Evolutionary conservation across 352 stramenopile species (phyloP), one percentile per base, ranked within the genome.

Genomic region (Phytophthora sansomeana): DNA sequence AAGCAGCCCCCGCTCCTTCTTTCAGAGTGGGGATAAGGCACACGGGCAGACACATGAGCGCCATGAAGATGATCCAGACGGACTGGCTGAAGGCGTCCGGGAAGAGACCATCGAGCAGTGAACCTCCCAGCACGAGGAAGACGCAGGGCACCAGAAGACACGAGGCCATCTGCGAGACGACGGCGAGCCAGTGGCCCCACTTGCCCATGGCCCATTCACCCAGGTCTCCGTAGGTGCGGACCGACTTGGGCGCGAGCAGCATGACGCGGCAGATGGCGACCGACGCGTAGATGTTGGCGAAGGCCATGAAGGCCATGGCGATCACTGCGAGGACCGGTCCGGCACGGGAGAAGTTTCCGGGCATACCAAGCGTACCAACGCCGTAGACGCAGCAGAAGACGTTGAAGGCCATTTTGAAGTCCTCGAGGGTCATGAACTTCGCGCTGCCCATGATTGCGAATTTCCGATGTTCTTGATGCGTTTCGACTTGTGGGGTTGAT

Each of bases 1-100:
- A 82, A 1, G 79, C 79, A 5, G 75, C 74, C 1, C 68, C 72
- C 0, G 77, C 79, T 24, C 77, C 69, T 60, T 88, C 79, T 54
- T 88, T 84, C 14, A 88, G 61, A 6, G 79, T 88, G 29, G 79
- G 79, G 46, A 81, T 80, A 14, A 89, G 58, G 58, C 75, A 80
- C 47, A 89, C 74, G 6, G 80, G 80, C 21, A 77, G 41, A 35
- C 77, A 56, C 55, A 68, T 80, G 30, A 83, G 24, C 0, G 75
- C 77, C 80, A 88, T 88, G 46, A 88, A 54, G 29, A 83, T 77
- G 56, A 88, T 88, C 79, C 79, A 88, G 10, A 71, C 77, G 0
- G 66, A 68, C 30, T 78, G 38, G 17, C 54, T 69, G 65, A 85
- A 79, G 33, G 61, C 52, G 7, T 41, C 36, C 1, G 51, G 44